Evolutionary conservation across 1,284 basidiomycete genomes (phyloP).

Genomic region (Sporisorium scitamineum): DNA sequence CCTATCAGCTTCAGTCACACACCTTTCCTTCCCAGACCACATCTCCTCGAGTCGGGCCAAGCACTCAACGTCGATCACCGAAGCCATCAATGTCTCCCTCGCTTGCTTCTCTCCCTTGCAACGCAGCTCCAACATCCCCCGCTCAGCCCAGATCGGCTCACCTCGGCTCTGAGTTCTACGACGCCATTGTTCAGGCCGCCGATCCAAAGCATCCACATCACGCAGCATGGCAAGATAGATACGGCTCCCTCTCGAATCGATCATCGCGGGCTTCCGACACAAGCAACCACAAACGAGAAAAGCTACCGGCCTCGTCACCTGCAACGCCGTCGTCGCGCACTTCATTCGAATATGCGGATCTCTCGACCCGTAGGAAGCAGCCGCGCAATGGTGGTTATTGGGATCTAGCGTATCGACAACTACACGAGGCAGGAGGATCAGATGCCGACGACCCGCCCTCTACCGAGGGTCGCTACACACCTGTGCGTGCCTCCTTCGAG

Average conservation of each 20-base stretch:
- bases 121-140: not conserved
- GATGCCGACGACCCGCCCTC: constrained; percentile 36
- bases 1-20: constrained; percentile 9
- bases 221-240: constrained; percentile 35
- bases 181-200: constrained; percentile 47
- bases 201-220: constrained; percentile 45
- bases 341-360: constrained; percentile 30
- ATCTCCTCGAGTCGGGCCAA: not conserved
- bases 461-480: constrained; percentile 11
- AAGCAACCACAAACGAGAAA: constrained; percentile 22
- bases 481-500: constrained; percentile 30
- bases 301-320: constrained; percentile 4
- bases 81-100: not conserved
- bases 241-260: constrained; percentile 28
- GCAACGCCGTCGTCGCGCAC: constrained; percentile 12
- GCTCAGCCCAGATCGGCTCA: constrained; percentile 16
- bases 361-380: constrained; percentile 8
- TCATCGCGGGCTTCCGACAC: constrained; percentile 28
- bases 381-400: constrained; percentile 16
- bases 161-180: constrained; percentile 36
- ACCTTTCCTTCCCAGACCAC: not conserved
- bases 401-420: constrained; percentile 10
- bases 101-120: not conserved
- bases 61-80: not conserved
- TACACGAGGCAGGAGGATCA: constrained; percentile 18